Base-by-base conservation (phyloP, 139 green algal genomes). In the Tetratostichococcus sp. region DNA sequence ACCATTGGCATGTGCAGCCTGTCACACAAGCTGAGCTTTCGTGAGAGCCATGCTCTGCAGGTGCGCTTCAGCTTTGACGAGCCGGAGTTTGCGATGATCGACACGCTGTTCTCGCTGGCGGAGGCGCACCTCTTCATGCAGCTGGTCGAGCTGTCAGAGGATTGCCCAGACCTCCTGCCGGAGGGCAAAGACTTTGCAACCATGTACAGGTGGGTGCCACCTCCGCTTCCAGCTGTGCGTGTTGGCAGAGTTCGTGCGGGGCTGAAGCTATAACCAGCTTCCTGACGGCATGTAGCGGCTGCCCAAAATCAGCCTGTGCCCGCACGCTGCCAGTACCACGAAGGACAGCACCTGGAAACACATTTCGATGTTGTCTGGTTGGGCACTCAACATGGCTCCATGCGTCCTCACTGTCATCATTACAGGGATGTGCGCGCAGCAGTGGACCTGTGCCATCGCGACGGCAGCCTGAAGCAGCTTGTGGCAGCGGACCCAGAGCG, bases 91-190 rank as follows among this genome's bases (percentile, higher is more conserved):
- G 87, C 89, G 14, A 83, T 94, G 58, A 92, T 98, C 65, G 95
- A 99, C 91, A 99, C 95, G 22, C 85, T 99, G 32, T 99, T 99
- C 86, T 91, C 84, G 43, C 79, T 99, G 71, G 93, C 91, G 2
- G 95, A 98, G 84, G 91, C 91, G 0, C 91, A 97, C 82, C 91
- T 97, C 30, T 97, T 92, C 85, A 93, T 93, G 86, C 92, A 96
- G 82, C 82, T 97, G 71, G 87, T 95, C 58, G 90, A 93, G 71
- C 72, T 95, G 11, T 73, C 86, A 72, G 89, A 93, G 25, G 30
- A 72, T 0, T 31, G 79, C 22, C 77, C 77, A 1, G 34, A 74
- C 22, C 35, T 72, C 30, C 82, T 94, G 71, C 86, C 80, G 1
- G 17, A 43, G 8, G 74, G 68, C 68, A 90, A 89, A 71, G 62